Evolutionary conservation across 2,329 filamentous ascomycete species (phyloP).

Genomic region (Ophiocordyceps camponoti-floridani): DNA sequence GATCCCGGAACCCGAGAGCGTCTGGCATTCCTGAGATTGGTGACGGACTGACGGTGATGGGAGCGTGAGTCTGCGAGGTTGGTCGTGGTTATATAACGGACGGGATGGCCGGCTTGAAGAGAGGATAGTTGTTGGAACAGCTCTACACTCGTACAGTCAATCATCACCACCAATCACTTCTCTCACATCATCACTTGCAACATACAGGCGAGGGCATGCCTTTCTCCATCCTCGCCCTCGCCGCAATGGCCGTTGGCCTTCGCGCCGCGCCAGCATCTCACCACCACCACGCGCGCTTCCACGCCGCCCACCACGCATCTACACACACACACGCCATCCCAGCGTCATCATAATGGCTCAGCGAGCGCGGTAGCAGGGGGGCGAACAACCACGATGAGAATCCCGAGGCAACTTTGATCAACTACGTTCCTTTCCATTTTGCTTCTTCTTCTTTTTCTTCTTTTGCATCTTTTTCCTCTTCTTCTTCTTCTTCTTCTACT

Average conservation of each 20-base stretch:
- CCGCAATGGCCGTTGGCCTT: conserved; percentile 7
- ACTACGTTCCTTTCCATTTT: not conserved
- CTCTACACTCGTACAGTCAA: too few species aligned
- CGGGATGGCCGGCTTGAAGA: too few species aligned
- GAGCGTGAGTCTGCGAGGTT: not conserved
- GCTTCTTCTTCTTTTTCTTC: not conserved
- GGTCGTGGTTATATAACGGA: not conserved
- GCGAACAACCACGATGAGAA: too few species aligned
- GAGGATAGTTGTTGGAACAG: too few species aligned
- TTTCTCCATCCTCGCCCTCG: conserved; percentile 6
- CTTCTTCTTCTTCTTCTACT: not conserved
- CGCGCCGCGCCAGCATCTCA: conserved; percentile 9
- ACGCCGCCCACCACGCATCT: conserved; percentile 2
- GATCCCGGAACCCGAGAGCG: not conserved
- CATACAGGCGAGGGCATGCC: conserved; percentile 2
- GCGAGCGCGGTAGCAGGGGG: too few species aligned
- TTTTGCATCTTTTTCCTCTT: too few species aligned
- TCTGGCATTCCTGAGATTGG: not conserved
- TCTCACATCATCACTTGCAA: too few species aligned
- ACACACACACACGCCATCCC: not conserved
- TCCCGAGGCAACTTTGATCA: too few species aligned
- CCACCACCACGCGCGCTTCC: conserved; percentile 4
- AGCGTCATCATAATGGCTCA: too few species aligned
- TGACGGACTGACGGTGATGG: not conserved
- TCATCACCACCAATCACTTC: too few species aligned